These are phyloP conservation scores for Camellia japonica DNA, from an alignment of 148 eudicot genomes.

Conservation along the genomic window DNA sequence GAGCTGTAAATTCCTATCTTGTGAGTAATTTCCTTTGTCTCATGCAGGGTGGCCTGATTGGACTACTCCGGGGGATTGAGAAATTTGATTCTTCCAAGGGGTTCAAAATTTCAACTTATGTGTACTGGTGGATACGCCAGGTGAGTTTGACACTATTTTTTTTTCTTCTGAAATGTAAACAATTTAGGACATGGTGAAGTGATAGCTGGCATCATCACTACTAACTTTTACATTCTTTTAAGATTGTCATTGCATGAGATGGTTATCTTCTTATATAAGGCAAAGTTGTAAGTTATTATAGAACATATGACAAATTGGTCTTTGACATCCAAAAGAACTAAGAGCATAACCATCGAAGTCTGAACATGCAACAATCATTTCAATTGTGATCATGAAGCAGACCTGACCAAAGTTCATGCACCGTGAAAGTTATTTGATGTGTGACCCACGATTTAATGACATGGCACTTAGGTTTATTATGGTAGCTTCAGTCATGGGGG, in stretches of 20 bases:
- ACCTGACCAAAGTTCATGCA: neutral
- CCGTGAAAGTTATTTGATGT: neutral
- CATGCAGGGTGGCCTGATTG: constrained; percentile 84
- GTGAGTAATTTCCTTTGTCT: constrained; percentile 8
- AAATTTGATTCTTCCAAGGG: constrained; percentile 97
- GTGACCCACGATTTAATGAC: neutral
- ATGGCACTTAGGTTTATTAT: neutral
- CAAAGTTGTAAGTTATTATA: neutral
- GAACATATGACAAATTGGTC: neutral
- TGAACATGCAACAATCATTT: neutral
- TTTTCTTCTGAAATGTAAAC: neutral
- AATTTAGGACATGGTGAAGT: neutral
- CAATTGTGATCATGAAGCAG: neutral
- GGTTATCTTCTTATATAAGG: constrained; percentile 7
- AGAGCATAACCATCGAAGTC: neutral
- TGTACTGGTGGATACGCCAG: constrained; percentile 99
- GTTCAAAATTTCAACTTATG: constrained; percentile 89
- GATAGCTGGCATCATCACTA: neutral
- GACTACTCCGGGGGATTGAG: constrained; percentile 92
- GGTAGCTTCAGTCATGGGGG: too few species aligned
- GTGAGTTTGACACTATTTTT: constrained; percentile 29
- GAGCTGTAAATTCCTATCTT: neutral
- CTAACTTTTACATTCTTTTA: neutral
- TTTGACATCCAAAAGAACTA: neutral
- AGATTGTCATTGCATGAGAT: neutral